phyloP scores from a whole-genome alignment of 2,329 filamentous ascomycete species.

The Talaromyces pinophilus region DNA sequence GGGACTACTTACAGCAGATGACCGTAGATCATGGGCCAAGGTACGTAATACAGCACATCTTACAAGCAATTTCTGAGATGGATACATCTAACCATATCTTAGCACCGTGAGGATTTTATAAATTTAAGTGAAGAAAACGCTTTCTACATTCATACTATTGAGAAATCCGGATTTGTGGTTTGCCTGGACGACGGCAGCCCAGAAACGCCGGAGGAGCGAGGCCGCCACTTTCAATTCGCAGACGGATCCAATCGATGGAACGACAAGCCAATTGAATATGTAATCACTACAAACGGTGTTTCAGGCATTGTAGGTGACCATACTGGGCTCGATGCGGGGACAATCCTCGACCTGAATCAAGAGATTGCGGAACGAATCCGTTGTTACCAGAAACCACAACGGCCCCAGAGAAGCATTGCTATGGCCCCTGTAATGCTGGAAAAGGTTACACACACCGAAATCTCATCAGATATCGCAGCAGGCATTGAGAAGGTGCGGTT shows the following conservation, averaged over 20 bases:
- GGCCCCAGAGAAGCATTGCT: background rate
- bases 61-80: background rate
- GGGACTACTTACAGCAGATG: background rate
- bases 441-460: background rate
- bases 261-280: background rate
- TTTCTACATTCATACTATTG: background rate
- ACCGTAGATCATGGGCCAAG: background rate
- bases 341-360: background rate
- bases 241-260: background rate
- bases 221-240: background rate
- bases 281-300: background rate
- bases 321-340: background rate
- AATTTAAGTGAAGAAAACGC: background rate
- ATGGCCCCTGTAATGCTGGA: background rate
- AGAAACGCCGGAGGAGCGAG: background rate
- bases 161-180: background rate
- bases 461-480: background rate
- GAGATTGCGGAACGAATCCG: background rate
- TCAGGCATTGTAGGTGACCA: background rate
- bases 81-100: background rate
- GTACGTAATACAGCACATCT: background rate
- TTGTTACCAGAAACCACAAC: background rate
- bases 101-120: background rate
- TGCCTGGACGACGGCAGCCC: background rate
- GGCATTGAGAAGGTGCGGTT: background rate